Base-by-base conservation (phyloP, 495 filamentous ascomycete genomes). In the Penicillium ucsense region DNA sequence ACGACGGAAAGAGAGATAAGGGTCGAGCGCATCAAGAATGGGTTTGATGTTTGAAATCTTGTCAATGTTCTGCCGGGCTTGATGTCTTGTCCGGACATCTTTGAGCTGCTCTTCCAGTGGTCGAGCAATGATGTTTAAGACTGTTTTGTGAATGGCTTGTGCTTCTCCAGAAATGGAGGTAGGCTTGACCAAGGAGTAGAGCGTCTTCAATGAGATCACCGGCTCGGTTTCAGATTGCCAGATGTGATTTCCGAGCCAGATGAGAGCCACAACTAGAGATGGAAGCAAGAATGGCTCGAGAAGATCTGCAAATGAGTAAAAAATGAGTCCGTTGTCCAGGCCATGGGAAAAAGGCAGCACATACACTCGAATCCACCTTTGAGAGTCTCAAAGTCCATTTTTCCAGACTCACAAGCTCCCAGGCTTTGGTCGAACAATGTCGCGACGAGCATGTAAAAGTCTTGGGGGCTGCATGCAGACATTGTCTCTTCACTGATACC, bases 361-460 rank as follows among this genome's bases (percentile, higher is more conserved):
- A 76, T 67, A 87, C 85, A 92, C 73, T 95, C 90, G 37, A 96
- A 78, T 0, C 90, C 92, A 3, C 81, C 82, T 62, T 89, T 94
- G 0, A 97, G 65, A n/a, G 79, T 80, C 11, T 94, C 87, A 12
- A 94, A 78, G 27, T 82, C 79, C 27, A 98, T 65, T 32, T 81
- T 74, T 5, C 80, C 81, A 0, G 76, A 79, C 48, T 80, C 77
- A 54, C 83, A 85, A 2, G 88, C 92, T 8, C 84, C 72, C 1
- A 94, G 76, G 38, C 85, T 88, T 53, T 97, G 88, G 46, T 83
- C 76, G 57, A 97, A 94, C 0, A 97, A 65, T 1, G 90, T 92
- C 6, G 89, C 83, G 4, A 94, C 83, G n/a, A 98, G 79, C 11
- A 86, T 67, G 56, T 96, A 95, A 58, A 97, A 98, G 31, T 94